Percentiles rank a stretch among this genome's conserved stretches.
Evolutionary conservation across 306 rosid species (phyloP).

Genomic region (Gillenia trifoliata): DNA sequence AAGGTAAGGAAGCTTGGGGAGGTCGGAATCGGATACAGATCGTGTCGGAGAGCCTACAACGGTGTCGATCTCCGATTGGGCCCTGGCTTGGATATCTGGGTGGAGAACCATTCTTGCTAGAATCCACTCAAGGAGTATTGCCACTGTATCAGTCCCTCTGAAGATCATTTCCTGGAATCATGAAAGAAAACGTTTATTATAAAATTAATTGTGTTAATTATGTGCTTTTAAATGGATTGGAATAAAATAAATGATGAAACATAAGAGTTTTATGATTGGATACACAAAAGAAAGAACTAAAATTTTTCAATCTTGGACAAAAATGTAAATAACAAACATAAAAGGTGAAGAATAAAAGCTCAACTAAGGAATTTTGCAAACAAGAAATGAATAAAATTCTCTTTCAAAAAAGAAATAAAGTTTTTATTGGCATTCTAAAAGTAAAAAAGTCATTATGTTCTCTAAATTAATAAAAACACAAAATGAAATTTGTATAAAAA

Average conservation of each 20-base stretch:
- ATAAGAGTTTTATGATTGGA: neutral
- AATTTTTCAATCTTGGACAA: neutral
- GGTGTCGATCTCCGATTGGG: constrained; percentile 40
- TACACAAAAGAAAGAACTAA: neutral
- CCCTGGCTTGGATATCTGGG: constrained; percentile 63
- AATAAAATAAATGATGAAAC: neutral
- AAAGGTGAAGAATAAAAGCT: neutral
- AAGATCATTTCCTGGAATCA: constrained; percentile 71
- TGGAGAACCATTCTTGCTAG: constrained; percentile 86
- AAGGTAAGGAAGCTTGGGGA: constrained; percentile 52
- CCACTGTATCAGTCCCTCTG: constrained; percentile 87
- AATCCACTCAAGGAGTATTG: constrained; percentile 77
- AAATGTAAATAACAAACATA: neutral
- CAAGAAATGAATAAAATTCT: neutral
- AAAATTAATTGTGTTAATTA: neutral
- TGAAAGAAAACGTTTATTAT: neutral
- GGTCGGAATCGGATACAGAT: constrained; percentile 40
- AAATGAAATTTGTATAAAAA: neutral
- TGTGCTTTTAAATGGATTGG: neutral
- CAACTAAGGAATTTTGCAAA: neutral
- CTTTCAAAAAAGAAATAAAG: neutral
- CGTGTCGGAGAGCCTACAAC: constrained; percentile 5
- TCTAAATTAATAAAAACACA: neutral
- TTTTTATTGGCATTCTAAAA: too few species aligned
- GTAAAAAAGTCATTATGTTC: too few species aligned